Evolutionary conservation across 352 stramenopile species (phyloP), one percentile per base, ranked within the genome.

Genomic region (Pythium coloratum): DNA sequence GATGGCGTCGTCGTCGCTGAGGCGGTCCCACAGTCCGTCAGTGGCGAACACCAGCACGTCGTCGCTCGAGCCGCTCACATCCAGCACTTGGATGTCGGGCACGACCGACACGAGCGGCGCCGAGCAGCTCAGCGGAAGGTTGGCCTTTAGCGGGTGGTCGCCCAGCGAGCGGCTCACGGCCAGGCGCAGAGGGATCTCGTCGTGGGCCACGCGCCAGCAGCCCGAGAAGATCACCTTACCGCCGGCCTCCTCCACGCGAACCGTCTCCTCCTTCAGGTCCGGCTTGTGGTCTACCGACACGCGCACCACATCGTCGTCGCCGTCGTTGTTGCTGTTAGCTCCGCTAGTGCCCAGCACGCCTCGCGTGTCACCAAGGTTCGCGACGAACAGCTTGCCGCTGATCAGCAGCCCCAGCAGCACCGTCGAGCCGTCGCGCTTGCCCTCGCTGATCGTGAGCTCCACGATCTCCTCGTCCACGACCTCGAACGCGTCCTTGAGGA

Each of bases 241-340:
- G 16, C 86, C 86, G 6, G 86, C 84, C 32, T 80, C 76, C 62
- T 89, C 66, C 1, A 94, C 75, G 33, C 86, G 82, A 46, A 76
- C 69, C 9, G 66, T 85, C 69, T 94, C 86, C 24, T 76, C 73
- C n/a, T 80, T 75, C 4, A 88, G 50, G 55, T 92, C 78, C 0
- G 86, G 86, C 55, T 94, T 94, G 73, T 94, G 86, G 75, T 94
- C 86, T 18, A 91, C 76, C 0, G 86, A 94, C 18, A 94, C 69
- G 54, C 85, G 85, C 7, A 81, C 64, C 24, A 80, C 80, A 16
- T 81, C 74, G 36, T 60, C 71, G 28, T 47, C 46, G 18, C 42
- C 54, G 53, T 86, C 70, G 10, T 70, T 64, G 54, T 59, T 20
- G 6, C 26, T 34, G 38, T 54, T 20, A 3, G 2, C 47, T 7